phyloP scores from a whole-genome alignment of 495 filamentous ascomycete species.

The Neurospora sp. region DNA sequence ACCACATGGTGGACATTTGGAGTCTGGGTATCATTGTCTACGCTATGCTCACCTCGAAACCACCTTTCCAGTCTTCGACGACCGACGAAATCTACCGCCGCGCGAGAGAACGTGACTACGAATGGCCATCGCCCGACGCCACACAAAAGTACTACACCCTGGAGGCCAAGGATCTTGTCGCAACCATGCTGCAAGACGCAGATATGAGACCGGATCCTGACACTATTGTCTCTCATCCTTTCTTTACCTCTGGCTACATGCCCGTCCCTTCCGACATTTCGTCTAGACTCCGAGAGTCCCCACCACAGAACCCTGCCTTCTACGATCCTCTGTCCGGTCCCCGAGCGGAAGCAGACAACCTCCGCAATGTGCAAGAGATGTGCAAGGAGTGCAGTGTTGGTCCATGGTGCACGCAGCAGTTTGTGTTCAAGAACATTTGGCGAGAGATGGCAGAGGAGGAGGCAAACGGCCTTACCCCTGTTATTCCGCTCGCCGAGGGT shows the following conservation, averaged over 20 bases:
- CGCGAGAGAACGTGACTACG: constrained; percentile 59
- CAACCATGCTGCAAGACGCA: constrained; percentile 62
- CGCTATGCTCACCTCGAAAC: constrained; percentile 82
- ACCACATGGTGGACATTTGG: constrained; percentile 90
- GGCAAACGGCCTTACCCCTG: constrained; percentile 54
- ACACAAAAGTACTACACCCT: constrained; percentile 41
- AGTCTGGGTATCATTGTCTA: constrained; percentile 95
- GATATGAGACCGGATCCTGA: constrained; percentile 67
- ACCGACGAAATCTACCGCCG: constrained; percentile 79
- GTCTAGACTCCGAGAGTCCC: constrained; percentile 35
- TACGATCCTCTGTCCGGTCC: constrained; percentile 20
- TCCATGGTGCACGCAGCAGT: constrained; percentile 31
- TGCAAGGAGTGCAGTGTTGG: constrained; percentile 39
- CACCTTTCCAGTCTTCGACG: constrained; percentile 73
- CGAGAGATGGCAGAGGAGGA: constrained; percentile 62
- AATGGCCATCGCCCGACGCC: constrained; percentile 54
- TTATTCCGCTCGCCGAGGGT: constrained; percentile 57
- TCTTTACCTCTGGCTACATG: constrained; percentile 60
- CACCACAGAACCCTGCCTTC: constrained; percentile 35
- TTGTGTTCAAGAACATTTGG: constrained; percentile 50
- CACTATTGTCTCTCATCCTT: constrained; percentile 70
- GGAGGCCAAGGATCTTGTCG: constrained; percentile 71
- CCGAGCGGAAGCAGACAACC: constrained; percentile 18
- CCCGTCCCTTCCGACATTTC: constrained; percentile 41
- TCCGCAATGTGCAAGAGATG: constrained; percentile 30